phyloP scores from a whole-genome alignment of 1,284 basidiomycete genomes.

The Heterobasidion annosum region DNA sequence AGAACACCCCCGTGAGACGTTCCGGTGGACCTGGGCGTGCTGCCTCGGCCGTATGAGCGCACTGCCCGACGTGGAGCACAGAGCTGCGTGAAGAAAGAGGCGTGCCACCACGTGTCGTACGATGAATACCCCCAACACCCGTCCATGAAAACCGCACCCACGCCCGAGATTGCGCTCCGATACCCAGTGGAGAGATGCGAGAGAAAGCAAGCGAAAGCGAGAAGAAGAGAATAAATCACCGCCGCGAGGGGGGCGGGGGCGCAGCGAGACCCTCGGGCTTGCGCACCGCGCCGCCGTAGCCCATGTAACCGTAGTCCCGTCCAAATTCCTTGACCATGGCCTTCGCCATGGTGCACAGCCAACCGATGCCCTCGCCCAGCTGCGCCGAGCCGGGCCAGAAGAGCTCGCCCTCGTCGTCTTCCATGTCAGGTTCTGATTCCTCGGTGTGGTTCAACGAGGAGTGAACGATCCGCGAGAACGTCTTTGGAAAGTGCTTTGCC shows the following conservation, averaged over 20 bases:
- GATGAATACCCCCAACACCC: not conserved
- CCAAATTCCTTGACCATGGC: slow-evolving; percentile 76
- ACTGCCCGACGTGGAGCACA: no score
- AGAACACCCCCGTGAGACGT: no score
- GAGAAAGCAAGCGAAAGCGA: no score
- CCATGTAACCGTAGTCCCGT: slow-evolving; percentile 59
- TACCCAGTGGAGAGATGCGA: not conserved
- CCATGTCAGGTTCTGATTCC: slow-evolving; percentile 70
- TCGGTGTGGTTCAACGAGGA: slow-evolving; percentile 53
- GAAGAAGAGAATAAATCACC: no score
- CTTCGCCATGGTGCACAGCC: slow-evolving; percentile 73
- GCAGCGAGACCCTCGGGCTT: slow-evolving; percentile 29
- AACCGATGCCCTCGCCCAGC: slow-evolving; percentile 66
- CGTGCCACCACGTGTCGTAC: no score
- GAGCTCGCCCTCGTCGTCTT: slow-evolving; percentile 72
- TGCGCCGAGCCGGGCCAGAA: slow-evolving; percentile 67
- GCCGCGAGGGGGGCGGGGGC: no score
- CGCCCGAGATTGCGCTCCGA: not conserved
- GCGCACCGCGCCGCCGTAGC: slow-evolving; percentile 58
- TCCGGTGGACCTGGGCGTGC: no score
- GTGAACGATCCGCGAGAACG: slow-evolving; percentile 60
- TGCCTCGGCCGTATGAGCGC: no score
- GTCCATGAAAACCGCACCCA: not conserved
- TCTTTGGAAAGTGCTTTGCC: slow-evolving; percentile 60
- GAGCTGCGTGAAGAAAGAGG: no score